Base-by-base conservation (phyloP, 2,329 filamentous ascomycete genomes). In the Fusarium sp. region DNA sequence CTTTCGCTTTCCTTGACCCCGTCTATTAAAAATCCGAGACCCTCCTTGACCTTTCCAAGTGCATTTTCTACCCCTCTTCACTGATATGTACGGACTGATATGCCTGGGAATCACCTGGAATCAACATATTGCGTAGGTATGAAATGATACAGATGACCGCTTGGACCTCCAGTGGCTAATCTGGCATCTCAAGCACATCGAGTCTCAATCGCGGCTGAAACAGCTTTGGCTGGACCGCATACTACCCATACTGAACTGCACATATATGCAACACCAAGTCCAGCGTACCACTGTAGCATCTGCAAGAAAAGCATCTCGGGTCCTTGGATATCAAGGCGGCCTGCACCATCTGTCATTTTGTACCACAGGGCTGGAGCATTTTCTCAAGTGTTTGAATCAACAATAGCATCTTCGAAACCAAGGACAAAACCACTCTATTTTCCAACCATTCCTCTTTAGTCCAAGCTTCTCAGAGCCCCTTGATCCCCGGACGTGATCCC, bases 381-480 rank as follows among this genome's bases (percentile, higher is more conserved):
- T 57, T 36, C 6, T 39, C 33, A 38, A 22, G n/a, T 38, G 50
- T 36, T 47, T 33, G 36, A 22, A 68, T 54, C 45, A 64, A 57
- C 66, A 69, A 65, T 41, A 70, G 59, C 65, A 45, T 64, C 59
- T 47, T 68, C 56, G 30, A 65, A 36, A 54, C 71, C 59, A 45
- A 63, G 59, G 58, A 54, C 44, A 59, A 59, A 53, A 51, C 61
- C 57, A 63, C 63, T 68, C 53, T 58, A 65, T 47, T 56, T 70
- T 30, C 42, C 61, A 61, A 30, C 73, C 71, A 70, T 69, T 64
- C 72, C 67, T 20, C 35, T 75, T 75, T 44, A 39, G 75, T 75
- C 61, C 67, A 77, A 77, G 75, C 68, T 76, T 64, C 57, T 50
- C 54, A 68, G 73, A 73, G 54, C 66, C 72, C 74, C 73, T 73